Conservation (phyloP, 2,329 filamentous ascomycete genomes). For the Epichloe hybrida region DNA sequence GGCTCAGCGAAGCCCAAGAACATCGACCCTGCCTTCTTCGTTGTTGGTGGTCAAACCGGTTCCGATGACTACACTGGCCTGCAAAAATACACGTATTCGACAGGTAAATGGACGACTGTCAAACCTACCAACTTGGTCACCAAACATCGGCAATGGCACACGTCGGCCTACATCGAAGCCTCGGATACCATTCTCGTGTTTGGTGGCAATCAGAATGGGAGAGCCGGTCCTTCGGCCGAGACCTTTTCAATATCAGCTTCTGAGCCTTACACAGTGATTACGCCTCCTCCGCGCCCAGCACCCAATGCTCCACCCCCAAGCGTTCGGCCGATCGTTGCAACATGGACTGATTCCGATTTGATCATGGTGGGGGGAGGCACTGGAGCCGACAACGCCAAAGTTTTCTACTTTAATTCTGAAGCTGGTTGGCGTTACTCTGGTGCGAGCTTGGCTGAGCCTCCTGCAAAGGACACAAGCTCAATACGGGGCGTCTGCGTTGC, state of each 20-base stretch:
- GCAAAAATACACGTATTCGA: slow-evolving; percentile 49
- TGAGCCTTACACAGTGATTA: slow-evolving; percentile 48
- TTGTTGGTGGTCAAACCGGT: slow-evolving; percentile 59
- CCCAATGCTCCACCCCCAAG: slow-evolving; percentile 27
- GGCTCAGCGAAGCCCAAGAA: slow-evolving; percentile 48
- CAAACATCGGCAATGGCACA: slow-evolving; percentile 61
- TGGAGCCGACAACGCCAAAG: slow-evolving; percentile 37
- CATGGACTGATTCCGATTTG: slow-evolving; percentile 58
- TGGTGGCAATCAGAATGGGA: slow-evolving; percentile 55
- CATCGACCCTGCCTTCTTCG: slow-evolving; percentile 52
- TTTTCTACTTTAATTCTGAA: slow-evolving; percentile 58
- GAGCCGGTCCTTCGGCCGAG: slow-evolving; percentile 46
- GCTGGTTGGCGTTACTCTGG: slow-evolving; percentile 55
- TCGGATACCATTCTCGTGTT: slow-evolving; percentile 67
- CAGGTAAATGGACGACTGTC: slow-evolving; percentile 38
- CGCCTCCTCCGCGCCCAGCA: slow-evolving; percentile 45
- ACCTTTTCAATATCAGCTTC: slow-evolving; percentile 62
- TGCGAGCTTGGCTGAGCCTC: slow-evolving; percentile 44
- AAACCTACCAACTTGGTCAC: slow-evolving; percentile 35
- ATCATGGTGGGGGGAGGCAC: slow-evolving; percentile 59
- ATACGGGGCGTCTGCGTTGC: slow-evolving; percentile 51
- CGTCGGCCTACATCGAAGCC: slow-evolving; percentile 57
- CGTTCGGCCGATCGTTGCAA: slow-evolving; percentile 56
- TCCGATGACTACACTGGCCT: slow-evolving; percentile 54
- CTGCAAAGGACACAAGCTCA: slow-evolving; percentile 42